These are phyloP conservation scores for Mycena belliarum DNA, from an alignment of 768 basidiomycete species.

Conservation along the genomic window DNA sequence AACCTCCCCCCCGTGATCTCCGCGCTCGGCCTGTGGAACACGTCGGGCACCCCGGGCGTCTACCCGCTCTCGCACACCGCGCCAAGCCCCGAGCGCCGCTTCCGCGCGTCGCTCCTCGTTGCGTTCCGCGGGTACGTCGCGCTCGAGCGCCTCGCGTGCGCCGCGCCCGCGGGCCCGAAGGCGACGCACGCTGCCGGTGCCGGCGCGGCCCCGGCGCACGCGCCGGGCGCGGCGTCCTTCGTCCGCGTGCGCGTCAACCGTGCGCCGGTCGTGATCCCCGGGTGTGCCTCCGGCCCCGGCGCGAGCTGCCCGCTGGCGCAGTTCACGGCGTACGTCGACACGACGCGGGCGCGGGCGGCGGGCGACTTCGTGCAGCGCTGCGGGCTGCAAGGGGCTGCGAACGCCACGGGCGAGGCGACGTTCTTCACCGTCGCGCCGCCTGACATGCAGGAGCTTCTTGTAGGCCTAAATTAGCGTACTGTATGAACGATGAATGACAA, in stretches of 20 bases:
- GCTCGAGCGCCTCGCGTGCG: constrained; percentile 41
- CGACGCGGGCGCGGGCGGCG: constrained; percentile 25
- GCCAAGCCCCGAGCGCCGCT: constrained; percentile 33
- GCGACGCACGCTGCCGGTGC: constrained; percentile 22
- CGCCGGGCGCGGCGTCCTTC: constrained; percentile 20
- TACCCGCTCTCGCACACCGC: constrained; percentile 37
- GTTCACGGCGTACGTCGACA: constrained; percentile 34
- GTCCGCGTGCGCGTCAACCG: constrained; percentile 41
- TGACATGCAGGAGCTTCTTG: constrained; percentile 7
- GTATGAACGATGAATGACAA: too few relatives aligned
- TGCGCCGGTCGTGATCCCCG: constrained; percentile 42
- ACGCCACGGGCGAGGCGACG: constrained; percentile 26
- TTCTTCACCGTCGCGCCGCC: constrained; percentile 27
- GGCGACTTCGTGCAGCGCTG: constrained; percentile 42
- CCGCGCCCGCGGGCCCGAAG: background rate
- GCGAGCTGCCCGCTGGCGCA: constrained; percentile 36
- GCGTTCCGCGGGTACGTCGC: constrained; percentile 44
- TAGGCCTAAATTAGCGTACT: constrained; percentile 13
- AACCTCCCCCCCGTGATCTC: constrained; percentile 43
- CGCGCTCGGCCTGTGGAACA: constrained; percentile 46
- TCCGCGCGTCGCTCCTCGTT: constrained; percentile 41
- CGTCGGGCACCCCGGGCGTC: constrained; percentile 29
- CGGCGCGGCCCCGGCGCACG: background rate
- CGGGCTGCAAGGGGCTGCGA: constrained; percentile 29
- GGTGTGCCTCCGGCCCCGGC: constrained; percentile 41